Base-by-base conservation (phyloP, 2,329 filamentous ascomycete genomes). In the Aspergillus sp. region DNA sequence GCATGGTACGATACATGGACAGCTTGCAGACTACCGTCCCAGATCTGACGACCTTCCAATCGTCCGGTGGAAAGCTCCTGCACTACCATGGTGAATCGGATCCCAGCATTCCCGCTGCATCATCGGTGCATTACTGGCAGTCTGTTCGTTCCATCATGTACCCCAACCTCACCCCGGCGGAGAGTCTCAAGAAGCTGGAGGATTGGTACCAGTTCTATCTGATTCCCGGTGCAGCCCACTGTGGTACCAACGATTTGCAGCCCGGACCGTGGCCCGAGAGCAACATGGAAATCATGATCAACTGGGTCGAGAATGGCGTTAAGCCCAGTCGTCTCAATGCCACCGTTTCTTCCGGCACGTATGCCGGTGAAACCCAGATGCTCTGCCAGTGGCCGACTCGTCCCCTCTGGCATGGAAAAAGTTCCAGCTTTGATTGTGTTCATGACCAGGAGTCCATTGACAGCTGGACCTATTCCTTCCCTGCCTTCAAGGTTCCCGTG, bases 71-170 rank as follows among this genome's bases (percentile, higher is more conserved):
- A 47, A 84, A 84, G 65, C 65, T 84, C 3, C 67, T 85, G 9
- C 80, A 83, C 63, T 82, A 76, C 69, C 81, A 84, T 65, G 81
- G 81, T 49, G 80, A 84, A 65, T 78, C 76, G 1, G 82, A 84
- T 62, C 65, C 72, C 14, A 76, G 72, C 7, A 70, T 85, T 54
- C 81, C 81, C 1, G 64, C 81, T 1, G 79, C 72, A 3, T 81
- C 79, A 0, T 82, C 79, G 0, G 75, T 82, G 1, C 79, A 76
- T 60, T 85, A 83, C 71, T 78, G 74, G 66, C 73, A 83, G 49
- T 76, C 79, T 3, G 81, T 84, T 35, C 76, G 76, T 38, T 60
- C 59, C 3, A 70, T 76, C 65, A 80, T 82, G 77, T 79, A 79
- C 62, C 69, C 74, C 3, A 55, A 70, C 19, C 16, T 17, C 14